Conservation (phyloP, 495 filamentous ascomycete species). For the Penicillium argentinense region DNA sequence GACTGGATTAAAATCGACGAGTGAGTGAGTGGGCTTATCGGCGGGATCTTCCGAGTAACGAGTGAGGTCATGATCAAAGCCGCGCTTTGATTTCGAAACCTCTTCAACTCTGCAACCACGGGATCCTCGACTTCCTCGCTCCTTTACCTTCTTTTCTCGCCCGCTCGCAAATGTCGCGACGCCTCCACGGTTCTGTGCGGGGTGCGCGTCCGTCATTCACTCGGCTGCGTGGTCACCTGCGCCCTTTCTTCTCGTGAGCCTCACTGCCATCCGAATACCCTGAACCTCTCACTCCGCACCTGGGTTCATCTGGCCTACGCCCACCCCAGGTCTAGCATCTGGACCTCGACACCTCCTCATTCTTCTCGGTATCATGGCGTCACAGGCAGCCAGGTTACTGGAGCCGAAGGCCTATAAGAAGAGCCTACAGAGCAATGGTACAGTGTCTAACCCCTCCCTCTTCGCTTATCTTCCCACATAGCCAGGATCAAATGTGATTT, state of each 20-base stretch:
- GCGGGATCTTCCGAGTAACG: constrained; percentile 25
- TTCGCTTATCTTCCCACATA: not conserved
- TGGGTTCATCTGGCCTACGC: too few relatives aligned
- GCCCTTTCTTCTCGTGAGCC: constrained; percentile 5
- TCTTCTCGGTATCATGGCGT: constrained; percentile 33
- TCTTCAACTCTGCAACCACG: constrained; percentile 3
- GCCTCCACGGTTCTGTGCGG: constrained; percentile 10
- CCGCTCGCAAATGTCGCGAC: constrained; percentile 17
- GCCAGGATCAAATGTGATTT: too few relatives aligned
- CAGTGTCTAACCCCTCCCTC: constrained; percentile 10
- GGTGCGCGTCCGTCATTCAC: constrained; percentile 14
- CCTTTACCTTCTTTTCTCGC: too few relatives aligned
- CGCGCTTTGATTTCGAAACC: constrained; percentile 1
- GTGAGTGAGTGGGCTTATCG: constrained; percentile 25
- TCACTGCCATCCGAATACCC: not conserved
- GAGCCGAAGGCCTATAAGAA: constrained; percentile 42
- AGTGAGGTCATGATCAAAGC: constrained; percentile 27
- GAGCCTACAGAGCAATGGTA: constrained; percentile 37
- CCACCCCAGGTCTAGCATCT: too few relatives aligned
- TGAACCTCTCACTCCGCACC: not conserved
- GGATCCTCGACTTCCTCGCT: not conserved
- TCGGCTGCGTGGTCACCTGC: constrained; percentile 8
- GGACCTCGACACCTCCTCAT: too few relatives aligned
- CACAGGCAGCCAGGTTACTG: constrained; percentile 44
- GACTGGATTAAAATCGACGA: too few relatives aligned